Conservation (phyloP, 495 filamentous ascomycete genomes). For the Massariosphaeria phaeospora region DNA sequence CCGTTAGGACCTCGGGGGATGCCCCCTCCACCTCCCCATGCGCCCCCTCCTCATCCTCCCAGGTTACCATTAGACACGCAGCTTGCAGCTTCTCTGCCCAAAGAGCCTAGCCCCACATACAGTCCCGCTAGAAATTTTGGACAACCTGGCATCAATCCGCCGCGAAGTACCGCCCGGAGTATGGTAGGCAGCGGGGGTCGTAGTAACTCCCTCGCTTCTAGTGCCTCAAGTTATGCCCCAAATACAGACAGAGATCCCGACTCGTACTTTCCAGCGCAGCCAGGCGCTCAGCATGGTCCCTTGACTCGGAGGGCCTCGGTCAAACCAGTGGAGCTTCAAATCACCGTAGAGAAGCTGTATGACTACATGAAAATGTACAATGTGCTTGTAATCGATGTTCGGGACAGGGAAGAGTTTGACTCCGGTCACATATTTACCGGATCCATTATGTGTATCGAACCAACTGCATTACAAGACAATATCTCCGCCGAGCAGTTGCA, state of each 20-base stretch:
- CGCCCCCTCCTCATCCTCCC: conserved; percentile 40
- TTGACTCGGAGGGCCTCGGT: conserved; percentile 41
- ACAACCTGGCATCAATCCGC: conserved; percentile 51
- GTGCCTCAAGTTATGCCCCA: conserved; percentile 31
- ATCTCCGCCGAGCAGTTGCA: conserved; percentile 82
- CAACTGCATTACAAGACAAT: conserved; percentile 65
- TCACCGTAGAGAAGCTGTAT: conserved; percentile 62
- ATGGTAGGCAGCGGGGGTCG: conserved; percentile 40
- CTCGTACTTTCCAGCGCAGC: conserved; percentile 37
- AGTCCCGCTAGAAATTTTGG: conserved; percentile 61
- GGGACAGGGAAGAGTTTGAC: conserved; percentile 76
- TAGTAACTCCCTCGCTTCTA: conserved; percentile 32
- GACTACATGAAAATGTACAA: conserved; percentile 57
- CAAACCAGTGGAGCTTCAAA: conserved; percentile 56
- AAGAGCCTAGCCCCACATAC: conserved; percentile 79
- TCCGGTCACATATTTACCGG: conserved; percentile 78
- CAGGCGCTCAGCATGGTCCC: conserved; percentile 3
- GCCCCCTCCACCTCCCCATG: conserved; percentile 46
- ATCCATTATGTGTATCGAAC: conserved; percentile 84
- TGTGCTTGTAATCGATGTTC: conserved; percentile 80
- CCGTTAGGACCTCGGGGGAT: conserved; percentile 56
- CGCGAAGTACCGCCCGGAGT: conserved; percentile 42
- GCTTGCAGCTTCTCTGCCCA: conserved; percentile 58
- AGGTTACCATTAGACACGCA: conserved; percentile 53
- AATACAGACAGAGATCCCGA: conserved; percentile 28